phyloP scores from a whole-genome alignment of 768 basidiomycete genomes.

The Leccinum disarticulatum region DNA sequence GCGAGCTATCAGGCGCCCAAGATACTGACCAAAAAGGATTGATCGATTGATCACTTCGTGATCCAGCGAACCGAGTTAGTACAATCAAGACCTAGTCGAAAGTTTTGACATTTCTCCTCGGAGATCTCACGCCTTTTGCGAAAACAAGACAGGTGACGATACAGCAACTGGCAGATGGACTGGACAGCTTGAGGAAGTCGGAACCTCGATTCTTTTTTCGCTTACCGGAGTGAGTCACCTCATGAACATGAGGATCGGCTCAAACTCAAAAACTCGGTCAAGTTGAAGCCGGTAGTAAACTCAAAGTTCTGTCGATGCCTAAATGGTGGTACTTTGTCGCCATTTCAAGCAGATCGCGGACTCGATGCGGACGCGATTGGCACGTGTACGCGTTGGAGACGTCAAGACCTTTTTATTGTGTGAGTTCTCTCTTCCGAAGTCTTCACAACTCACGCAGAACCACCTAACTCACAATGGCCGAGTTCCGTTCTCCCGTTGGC shows the following conservation, averaged over 20 bases:
- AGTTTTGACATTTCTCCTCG: not conserved
- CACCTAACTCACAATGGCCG: constrained; percentile 21
- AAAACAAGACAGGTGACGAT: not conserved
- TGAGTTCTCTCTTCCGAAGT: not conserved
- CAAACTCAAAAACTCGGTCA: not conserved
- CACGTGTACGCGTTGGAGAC: not conserved
- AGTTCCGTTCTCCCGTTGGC: constrained; percentile 30
- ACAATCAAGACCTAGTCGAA: too few relatives aligned
- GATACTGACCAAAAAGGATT: not conserved
- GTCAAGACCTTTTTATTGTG: not conserved
- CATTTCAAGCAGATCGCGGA: not conserved
- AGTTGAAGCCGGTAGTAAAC: not conserved
- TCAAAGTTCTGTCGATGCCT: not conserved
- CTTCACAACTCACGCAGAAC: not conserved
- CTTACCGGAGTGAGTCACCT: not conserved
- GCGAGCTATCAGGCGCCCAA: not conserved
- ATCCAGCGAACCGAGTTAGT: too few relatives aligned
- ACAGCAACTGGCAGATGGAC: not conserved
- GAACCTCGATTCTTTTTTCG: not conserved
- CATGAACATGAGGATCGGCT: not conserved
- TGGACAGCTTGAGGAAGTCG: not conserved
- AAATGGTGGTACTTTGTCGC: not conserved
- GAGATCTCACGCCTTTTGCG: not conserved
- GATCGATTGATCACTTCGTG: too few relatives aligned
- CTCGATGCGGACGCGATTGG: not conserved